Evolutionary conservation across 169 alveolate species (phyloP).

Genomic region (Plasmodium gaboni): DNA sequence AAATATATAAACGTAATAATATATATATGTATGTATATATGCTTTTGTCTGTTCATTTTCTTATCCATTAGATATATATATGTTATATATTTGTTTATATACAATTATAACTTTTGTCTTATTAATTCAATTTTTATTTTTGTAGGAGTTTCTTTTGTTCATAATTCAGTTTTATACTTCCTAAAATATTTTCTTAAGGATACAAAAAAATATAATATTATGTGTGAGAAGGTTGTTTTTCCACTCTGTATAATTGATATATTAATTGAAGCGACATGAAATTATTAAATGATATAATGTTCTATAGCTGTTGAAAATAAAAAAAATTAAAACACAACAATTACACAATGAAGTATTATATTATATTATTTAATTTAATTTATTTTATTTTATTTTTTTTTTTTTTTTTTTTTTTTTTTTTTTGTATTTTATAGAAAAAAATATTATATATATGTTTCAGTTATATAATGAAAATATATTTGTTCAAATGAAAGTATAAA

Average conservation of each 20-base stretch:
- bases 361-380: background rate
- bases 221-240: conserved; percentile 49
- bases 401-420: background rate
- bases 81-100: background rate
- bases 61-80: background rate
- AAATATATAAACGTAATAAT: background rate
- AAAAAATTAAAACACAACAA: no score
- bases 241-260: conserved; percentile 74
- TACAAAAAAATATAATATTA: conserved; percentile 15
- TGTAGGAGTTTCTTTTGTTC: conserved; percentile 40
- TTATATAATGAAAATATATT: no score
- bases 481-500: no score
- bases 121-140: background rate
- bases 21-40: background rate
- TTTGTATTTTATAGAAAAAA: background rate
- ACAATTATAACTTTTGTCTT: background rate
- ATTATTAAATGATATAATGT: no score
- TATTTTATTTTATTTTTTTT: background rate
- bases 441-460: no score
- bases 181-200: conserved; percentile 23
- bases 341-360: no score
- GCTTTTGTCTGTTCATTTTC: background rate
- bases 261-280: conserved; percentile 12
- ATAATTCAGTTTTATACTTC: conserved; percentile 34
- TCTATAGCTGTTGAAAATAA: background rate